phyloP scores from a whole-genome alignment of 2,329 filamentous ascomycete species.

The Alternaria sp. region DNA sequence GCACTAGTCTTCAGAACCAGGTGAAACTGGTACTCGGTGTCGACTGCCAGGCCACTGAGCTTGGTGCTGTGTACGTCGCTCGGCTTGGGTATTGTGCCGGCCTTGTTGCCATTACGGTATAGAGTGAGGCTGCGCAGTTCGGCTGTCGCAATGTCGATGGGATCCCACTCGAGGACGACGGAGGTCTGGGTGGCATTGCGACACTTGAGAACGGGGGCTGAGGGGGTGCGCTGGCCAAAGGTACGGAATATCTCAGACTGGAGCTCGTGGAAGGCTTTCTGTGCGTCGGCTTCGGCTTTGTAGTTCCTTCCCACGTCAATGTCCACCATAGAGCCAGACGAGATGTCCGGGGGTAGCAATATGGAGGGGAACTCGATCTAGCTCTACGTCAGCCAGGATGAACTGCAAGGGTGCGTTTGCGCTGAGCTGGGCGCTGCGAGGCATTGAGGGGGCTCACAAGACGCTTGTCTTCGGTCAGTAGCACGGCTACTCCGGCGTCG shows the following conservation, averaged over 20 bases:
- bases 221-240: slow-evolving; percentile 82
- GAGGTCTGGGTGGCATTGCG: slow-evolving; percentile 99
- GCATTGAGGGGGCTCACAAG: slow-evolving; percentile 68
- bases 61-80: slow-evolving; percentile 92
- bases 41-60: slow-evolving; percentile 93
- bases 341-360: slow-evolving; percentile 92
- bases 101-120: slow-evolving; percentile 96
- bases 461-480: slow-evolving; percentile 95
- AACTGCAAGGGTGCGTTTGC: slow-evolving; percentile 30
- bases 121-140: slow-evolving; percentile 88
- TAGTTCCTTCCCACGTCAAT: slow-evolving; percentile 92
- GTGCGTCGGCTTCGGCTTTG: slow-evolving; percentile 76
- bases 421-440: slow-evolving; percentile 18
- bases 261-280: slow-evolving; percentile 80
- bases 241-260: slow-evolving; percentile 87
- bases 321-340: slow-evolving; percentile 96
- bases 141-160: slow-evolving; percentile 89
- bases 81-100: slow-evolving; percentile 89
- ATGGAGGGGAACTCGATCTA: slow-evolving; percentile 99
- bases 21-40: slow-evolving; percentile 95
- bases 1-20: slow-evolving; percentile 89
- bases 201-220: slow-evolving; percentile 81
- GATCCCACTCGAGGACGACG: slow-evolving; percentile 97
- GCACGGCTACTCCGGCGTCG: slow-evolving; percentile 96
- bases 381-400: slow-evolving; percentile 32